phyloP scores from a whole-genome alignment of 768 basidiomycete genomes.

The Trametopsis cervina region DNA sequence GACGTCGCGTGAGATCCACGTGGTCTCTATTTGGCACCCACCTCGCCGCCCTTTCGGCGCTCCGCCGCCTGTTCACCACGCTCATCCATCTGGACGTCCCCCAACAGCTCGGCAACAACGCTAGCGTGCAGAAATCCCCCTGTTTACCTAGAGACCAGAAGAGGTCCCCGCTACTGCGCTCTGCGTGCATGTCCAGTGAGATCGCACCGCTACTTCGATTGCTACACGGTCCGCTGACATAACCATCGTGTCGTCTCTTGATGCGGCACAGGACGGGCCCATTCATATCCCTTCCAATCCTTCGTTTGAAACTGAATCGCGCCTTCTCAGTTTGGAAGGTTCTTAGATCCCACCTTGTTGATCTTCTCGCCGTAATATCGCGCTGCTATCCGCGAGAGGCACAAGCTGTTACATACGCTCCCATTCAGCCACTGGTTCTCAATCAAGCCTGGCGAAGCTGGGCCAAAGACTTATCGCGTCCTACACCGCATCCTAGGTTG shows the following conservation, averaged over 20 bases:
- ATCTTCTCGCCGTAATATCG: not conserved
- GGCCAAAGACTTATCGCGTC: too few species aligned
- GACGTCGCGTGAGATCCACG: conserved; percentile 9
- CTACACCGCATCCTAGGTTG: too few species aligned
- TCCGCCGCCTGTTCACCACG: not conserved
- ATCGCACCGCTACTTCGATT: not conserved
- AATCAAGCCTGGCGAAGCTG: too few species aligned
- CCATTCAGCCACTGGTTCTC: too few species aligned
- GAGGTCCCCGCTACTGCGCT: not conserved
- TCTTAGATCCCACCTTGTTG: not conserved
- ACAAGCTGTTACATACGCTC: too few species aligned
- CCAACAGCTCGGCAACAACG: not conserved
- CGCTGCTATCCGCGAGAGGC: not conserved
- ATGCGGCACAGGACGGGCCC: conserved; percentile 2
- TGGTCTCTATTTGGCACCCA: not conserved
- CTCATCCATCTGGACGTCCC: not conserved
- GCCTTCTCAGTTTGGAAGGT: not conserved
- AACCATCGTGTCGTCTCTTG: not conserved
- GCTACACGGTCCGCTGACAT: conserved; percentile 2
- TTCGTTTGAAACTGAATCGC: not conserved
- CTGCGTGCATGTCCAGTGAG: not conserved
- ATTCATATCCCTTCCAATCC: conserved; percentile 5
- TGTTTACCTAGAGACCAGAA: not conserved
- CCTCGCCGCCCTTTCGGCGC: not conserved
- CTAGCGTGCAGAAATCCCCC: not conserved